These are phyloP conservation scores for Tulasnella sp. DNA, from an alignment of 768 basidiomycete species.

Conservation along the genomic window DNA sequence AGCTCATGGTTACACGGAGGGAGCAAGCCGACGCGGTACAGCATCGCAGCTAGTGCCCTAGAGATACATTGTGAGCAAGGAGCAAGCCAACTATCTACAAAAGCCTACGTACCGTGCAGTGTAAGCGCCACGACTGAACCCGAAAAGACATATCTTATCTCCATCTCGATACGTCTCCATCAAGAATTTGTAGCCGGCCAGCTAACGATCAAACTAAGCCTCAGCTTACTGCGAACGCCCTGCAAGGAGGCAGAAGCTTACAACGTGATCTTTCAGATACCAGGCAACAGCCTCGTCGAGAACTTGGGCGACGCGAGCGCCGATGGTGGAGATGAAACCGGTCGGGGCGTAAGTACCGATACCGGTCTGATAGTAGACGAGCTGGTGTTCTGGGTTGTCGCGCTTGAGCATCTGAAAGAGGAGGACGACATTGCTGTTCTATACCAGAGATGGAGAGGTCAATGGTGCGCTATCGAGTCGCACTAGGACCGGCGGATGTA, in stretches of 20 bases:
- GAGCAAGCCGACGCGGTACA: conserved; percentile 45
- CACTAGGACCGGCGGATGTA: neutral
- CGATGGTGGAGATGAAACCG: conserved; percentile 51
- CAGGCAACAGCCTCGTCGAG: conserved; percentile 64
- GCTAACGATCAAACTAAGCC: neutral
- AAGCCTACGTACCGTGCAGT: conserved; percentile 29
- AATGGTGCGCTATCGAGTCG: neutral
- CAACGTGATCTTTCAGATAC: conserved; percentile 53
- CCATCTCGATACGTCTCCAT: conserved; percentile 28
- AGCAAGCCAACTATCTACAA: neutral
- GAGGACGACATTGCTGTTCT: conserved; percentile 66
- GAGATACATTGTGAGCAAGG: neutral
- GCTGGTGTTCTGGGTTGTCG: conserved; percentile 38
- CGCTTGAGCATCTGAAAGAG: conserved; percentile 58
- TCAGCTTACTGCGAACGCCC: no score
- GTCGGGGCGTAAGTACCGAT: conserved; percentile 1
- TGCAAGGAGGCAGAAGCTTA: no score
- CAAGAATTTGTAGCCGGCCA: conserved; percentile 13
- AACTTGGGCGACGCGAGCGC: conserved; percentile 42
- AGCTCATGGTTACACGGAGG: conserved; percentile 58
- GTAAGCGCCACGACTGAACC: conserved; percentile 66
- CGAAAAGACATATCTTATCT: conserved; percentile 73
- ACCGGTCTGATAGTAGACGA: conserved; percentile 59
- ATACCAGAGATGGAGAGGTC: neutral
- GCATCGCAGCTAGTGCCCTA: neutral